These are phyloP conservation scores for Papiliotrema terrestris DNA, from an alignment of 1,284 basidiomycete genomes.

Conservation along the genomic window DNA sequence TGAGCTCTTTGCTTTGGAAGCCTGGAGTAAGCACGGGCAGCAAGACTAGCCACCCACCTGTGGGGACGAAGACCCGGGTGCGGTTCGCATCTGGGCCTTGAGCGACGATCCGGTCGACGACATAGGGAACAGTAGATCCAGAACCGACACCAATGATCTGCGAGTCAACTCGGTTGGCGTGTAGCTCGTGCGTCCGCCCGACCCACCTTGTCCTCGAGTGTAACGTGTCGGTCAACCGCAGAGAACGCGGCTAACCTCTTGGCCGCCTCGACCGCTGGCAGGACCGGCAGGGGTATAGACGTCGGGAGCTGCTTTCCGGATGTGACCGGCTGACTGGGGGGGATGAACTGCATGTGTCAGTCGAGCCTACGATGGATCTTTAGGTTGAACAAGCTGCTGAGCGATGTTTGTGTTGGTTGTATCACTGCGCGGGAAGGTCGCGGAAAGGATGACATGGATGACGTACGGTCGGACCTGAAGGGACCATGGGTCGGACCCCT, in stretches of 20 bases:
- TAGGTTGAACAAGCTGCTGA: no score
- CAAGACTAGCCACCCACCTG: conserved; percentile 54
- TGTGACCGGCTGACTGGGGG: conserved; percentile 28
- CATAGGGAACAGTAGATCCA: conserved; percentile 95
- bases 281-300: conserved; percentile 27
- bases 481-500: background rate
- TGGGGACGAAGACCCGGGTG: conserved; percentile 82
- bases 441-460: background rate
- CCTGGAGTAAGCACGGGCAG: conserved; percentile 54
- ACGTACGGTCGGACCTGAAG: background rate
- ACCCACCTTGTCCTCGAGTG: conserved; percentile 74
- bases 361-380: no score
- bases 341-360: conserved; percentile 16
- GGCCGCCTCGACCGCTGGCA: conserved; percentile 61
- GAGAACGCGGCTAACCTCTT: conserved; percentile 91
- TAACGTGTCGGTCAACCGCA: conserved; percentile 87
- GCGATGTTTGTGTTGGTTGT: no score
- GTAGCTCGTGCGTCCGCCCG: background rate
- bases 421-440: background rate
- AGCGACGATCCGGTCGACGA: conserved; percentile 88
- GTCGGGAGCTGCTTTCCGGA: conserved; percentile 31
- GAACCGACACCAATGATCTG: conserved; percentile 89
- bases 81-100: conserved; percentile 76
- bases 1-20: conserved; percentile 94
- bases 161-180: background rate